A percentile compares a stretch with the other conserved stretches of the same genome.
Conservation (phyloP, 352 stramenopile species). For the Phytophthora multivora region DNA sequence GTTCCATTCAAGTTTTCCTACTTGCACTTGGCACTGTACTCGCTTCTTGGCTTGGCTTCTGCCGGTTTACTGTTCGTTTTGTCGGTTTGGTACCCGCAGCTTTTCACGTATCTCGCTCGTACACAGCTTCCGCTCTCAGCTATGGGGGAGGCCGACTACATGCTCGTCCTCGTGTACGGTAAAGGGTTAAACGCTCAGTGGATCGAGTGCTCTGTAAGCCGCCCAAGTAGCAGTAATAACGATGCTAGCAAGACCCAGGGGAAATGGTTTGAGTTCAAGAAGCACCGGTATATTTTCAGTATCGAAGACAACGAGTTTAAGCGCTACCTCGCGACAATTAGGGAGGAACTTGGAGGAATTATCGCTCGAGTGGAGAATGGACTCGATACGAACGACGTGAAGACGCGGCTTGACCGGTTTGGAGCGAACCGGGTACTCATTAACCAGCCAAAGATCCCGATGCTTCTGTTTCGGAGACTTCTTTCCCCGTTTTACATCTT, state of each 20-base stretch:
- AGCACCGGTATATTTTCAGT: conserved; percentile 69
- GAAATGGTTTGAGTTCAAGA: conserved; percentile 79
- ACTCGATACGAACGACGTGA: conserved; percentile 21
- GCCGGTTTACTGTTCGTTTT: conserved; percentile 45
- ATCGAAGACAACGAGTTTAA: conserved; percentile 55
- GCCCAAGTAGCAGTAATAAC: not conserved
- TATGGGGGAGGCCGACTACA: conserved; percentile 45
- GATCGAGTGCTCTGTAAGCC: conserved; percentile 44
- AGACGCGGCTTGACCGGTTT: conserved; percentile 38
- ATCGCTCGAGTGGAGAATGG: conserved; percentile 31
- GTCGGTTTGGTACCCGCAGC: conserved; percentile 66
- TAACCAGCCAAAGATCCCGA: conserved; percentile 36
- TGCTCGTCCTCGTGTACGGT: conserved; percentile 52
- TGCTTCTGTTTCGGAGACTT: conserved; percentile 56
- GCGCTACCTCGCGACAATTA: conserved; percentile 51
- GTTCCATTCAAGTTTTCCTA: conserved; percentile 52
- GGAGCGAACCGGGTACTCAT: conserved; percentile 60
- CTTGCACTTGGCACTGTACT: conserved; percentile 43
- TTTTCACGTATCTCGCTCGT: conserved; percentile 66
- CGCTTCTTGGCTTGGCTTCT: conserved; percentile 33
- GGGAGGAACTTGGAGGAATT: conserved; percentile 40
- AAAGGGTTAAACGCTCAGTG: conserved; percentile 46
- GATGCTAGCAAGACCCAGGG: conserved; percentile 12
- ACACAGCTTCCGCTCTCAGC: conserved; percentile 28
- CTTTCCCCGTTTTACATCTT: conserved; percentile 71